Percentiles rank a stretch among this genome's conserved stretches.
These are phyloP conservation scores for Aspergillus sp. DNA, from an alignment of 2,329 filamentous ascomycete species.

Conservation along the genomic window DNA sequence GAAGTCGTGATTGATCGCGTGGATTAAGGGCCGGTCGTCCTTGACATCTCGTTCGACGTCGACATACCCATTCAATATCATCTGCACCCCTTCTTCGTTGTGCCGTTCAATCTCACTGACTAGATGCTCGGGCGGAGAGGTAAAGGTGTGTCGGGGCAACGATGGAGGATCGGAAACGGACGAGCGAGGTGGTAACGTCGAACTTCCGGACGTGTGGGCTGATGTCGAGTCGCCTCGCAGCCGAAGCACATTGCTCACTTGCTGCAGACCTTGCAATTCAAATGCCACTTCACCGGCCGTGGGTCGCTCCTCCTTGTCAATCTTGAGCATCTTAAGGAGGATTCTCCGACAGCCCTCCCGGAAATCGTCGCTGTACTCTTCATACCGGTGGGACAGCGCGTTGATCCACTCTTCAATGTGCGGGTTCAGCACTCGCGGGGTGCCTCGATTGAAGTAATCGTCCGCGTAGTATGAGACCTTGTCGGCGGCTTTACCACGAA, in stretches of 20 bases:
- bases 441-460: slow-evolving; percentile 10
- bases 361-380: not conserved
- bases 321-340: slow-evolving; percentile 1
- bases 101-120: not conserved
- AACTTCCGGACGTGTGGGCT: no score
- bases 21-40: slow-evolving; percentile 2
- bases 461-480: not conserved
- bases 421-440: slow-evolving; percentile 9
- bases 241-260: not conserved
- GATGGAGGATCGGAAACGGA: not conserved
- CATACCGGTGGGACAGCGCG: not conserved
- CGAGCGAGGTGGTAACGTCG: no score
- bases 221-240: no score
- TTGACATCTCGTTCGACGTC: slow-evolving; percentile 3
- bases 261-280: not conserved
- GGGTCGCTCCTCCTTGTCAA: slow-evolving; percentile 3
- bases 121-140: not conserved
- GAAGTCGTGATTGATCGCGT: not conserved
- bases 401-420: slow-evolving; percentile 13
- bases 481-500: not conserved
- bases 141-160: not conserved
- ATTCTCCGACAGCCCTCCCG: not conserved
- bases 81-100: not conserved
- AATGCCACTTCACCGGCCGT: not conserved
- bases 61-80: not conserved